These are phyloP conservation scores for Nematodospora valgi DNA, from an alignment of 805 yeast genomes.

Conservation along the genomic window DNA sequence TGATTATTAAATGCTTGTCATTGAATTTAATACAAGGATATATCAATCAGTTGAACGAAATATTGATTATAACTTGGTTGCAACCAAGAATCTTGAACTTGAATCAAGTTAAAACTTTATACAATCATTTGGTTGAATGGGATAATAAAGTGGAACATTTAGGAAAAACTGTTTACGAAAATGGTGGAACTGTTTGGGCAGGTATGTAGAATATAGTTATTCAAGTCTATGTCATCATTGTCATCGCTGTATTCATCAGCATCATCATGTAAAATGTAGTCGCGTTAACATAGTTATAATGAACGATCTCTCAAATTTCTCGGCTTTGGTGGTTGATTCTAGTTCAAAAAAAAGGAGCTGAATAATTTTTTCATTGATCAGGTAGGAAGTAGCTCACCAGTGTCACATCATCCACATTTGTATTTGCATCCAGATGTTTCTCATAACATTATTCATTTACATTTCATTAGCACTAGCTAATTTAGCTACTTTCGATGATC, in stretches of 20 bases:
- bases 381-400: constrained; percentile 3
- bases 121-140: constrained; percentile 74
- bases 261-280: too few species aligned
- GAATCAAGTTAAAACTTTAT: constrained; percentile 76
- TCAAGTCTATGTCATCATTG: neutral
- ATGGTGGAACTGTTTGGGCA: constrained; percentile 46
- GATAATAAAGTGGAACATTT: constrained; percentile 66
- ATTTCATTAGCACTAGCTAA: constrained; percentile 28
- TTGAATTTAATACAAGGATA: constrained; percentile 82
- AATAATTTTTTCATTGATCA: neutral
- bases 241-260: too few species aligned
- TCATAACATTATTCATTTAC: constrained; percentile 3
- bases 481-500: constrained; percentile 47
- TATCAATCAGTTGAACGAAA: constrained; percentile 80
- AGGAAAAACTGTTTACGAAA: constrained; percentile 35
- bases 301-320: constrained; percentile 2
- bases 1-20: constrained; percentile 88
- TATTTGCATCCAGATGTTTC: too few species aligned
- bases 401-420: too few species aligned
- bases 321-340: neutral
- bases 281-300: neutral
- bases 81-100: constrained; percentile 91
- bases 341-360: neutral
- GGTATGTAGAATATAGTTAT: constrained; percentile 12
- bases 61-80: constrained; percentile 85